These are phyloP conservation scores for Hsuehochloa calcarea DNA, from an alignment of 176 grass and related monocot genomes.

Conservation along the genomic window DNA sequence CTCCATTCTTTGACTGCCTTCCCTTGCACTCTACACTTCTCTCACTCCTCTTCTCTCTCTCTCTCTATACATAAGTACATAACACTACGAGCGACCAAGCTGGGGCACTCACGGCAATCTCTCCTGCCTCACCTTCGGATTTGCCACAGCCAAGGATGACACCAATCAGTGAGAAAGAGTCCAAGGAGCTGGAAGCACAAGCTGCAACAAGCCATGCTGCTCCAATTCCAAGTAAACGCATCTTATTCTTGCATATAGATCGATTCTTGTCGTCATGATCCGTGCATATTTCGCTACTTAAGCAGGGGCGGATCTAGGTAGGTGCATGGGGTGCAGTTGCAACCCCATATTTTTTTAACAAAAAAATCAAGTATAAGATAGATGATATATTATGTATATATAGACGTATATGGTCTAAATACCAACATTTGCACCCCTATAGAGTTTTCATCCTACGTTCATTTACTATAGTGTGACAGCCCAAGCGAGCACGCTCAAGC, in stretches of 20 bases:
- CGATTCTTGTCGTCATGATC: background rate
- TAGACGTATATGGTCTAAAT: too few species aligned
- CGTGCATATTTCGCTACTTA: background rate
- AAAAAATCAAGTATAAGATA: too few species aligned
- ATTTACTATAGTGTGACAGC: too few species aligned
- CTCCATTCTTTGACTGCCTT: conserved; percentile 63
- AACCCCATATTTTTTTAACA: too few species aligned
- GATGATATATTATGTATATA: too few species aligned
- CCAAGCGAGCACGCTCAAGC: too few species aligned
- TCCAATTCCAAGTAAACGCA: background rate
- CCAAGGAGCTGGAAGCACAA: background rate
- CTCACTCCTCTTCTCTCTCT: background rate
- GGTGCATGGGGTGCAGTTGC: too few species aligned
- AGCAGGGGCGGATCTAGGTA: too few species aligned
- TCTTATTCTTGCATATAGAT: background rate
- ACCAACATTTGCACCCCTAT: too few species aligned
- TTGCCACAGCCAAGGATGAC: conserved; percentile 10
- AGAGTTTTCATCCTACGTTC: too few species aligned
- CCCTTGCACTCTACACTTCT: conserved; percentile 63
- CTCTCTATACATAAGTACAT: conserved; percentile 41
- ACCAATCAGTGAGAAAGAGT: background rate
- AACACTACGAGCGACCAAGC: conserved; percentile 37
- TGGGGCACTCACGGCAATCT: conserved; percentile 25
- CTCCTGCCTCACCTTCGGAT: background rate
- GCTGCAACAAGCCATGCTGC: background rate